Base-by-base conservation (phyloP, 23 red algal genomes). In the Gracilaria gracilis region DNA sequence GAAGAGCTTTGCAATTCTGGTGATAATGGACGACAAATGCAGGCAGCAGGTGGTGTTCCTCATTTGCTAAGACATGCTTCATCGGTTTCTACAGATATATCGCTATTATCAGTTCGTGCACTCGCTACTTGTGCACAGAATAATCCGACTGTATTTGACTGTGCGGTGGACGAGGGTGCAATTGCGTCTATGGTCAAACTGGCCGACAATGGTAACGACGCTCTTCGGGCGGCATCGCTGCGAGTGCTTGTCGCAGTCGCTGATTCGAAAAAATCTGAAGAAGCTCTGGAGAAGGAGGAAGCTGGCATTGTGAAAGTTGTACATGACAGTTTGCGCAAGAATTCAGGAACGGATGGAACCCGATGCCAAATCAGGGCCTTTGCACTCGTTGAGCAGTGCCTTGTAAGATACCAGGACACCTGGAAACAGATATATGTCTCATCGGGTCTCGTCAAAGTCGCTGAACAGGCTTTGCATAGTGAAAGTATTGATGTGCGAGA, bases 51-150 rank as follows among this genome's bases (percentile, higher is more conserved):
- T 21, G 86, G 86, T 17, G 74, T 90, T 51, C 46, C 55, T 21
- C 71, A 78, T 31, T 39, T 90, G 29, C 44, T 87, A 59, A 34
- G 84, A 57, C 73, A 79, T 14, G 86, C 71, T 32, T 58, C 57
- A 21, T 58, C 71, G 25, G 53, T 39, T 50, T 53, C 37, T 29
- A 36, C 57, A 24, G 37, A 78, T 29, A 29, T 81, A 28, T 72
- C 86, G 16, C 24, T 74, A 42, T 38, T 70, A 48, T 48, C 86
- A 14, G 57, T 80, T 36, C 71, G 74, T 23, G 58, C 86, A 8
- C 73, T 90, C 9, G 86, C 51, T 28, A 90, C 71, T 21, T 90
- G 86, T 59, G 86, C 86, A 13, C 86, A 90, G 70, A 90, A 90
- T 32, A 90, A 90, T 33, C 86, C 86, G 19, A 25, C 42, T 38